phyloP scores from a whole-genome alignment of 176 grass and related monocot genomes.

The Paspalum notatum region DNA sequence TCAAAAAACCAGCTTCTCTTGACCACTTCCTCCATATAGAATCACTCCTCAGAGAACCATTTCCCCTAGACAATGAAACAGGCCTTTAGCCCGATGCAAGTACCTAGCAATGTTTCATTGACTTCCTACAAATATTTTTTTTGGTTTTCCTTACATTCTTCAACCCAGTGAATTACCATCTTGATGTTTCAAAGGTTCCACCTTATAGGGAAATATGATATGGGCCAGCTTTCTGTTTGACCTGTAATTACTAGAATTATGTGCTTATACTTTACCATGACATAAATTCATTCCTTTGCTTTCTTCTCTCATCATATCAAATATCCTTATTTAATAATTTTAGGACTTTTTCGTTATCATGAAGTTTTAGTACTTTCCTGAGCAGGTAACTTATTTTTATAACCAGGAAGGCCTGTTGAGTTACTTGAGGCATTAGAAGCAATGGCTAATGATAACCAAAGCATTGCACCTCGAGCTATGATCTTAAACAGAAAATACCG shows the following conservation, averaged over 20 bases:
- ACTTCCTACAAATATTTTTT: background rate
- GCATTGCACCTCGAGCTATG: slow-evolving; percentile 86
- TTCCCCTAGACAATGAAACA: background rate
- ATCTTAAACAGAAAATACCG: slow-evolving; percentile 94
- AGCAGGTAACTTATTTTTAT: slow-evolving; percentile 69
- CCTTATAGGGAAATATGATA: background rate
- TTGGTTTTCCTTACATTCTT: background rate
- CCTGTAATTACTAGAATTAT: background rate
- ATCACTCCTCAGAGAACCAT: background rate
- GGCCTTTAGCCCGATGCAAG: background rate
- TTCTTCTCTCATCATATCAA: slow-evolving; percentile 27
- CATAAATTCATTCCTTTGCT: slow-evolving; percentile 1
- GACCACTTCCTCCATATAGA: background rate
- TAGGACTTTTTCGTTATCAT: slow-evolving; percentile 49
- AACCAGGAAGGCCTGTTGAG: slow-evolving; percentile 93
- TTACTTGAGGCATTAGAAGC: slow-evolving; percentile 93
- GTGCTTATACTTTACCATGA: no score
- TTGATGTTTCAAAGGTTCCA: background rate
- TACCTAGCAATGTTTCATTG: background rate
- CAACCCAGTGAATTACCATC: background rate
- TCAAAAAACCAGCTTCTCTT: background rate
- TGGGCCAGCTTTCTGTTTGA: background rate
- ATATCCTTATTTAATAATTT: slow-evolving; percentile 30
- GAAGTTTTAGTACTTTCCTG: slow-evolving; percentile 60
- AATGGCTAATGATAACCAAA: slow-evolving; percentile 80